phyloP scores from a whole-genome alignment of 1,139 yeast species.

The Kodamaea derodonti region DNA sequence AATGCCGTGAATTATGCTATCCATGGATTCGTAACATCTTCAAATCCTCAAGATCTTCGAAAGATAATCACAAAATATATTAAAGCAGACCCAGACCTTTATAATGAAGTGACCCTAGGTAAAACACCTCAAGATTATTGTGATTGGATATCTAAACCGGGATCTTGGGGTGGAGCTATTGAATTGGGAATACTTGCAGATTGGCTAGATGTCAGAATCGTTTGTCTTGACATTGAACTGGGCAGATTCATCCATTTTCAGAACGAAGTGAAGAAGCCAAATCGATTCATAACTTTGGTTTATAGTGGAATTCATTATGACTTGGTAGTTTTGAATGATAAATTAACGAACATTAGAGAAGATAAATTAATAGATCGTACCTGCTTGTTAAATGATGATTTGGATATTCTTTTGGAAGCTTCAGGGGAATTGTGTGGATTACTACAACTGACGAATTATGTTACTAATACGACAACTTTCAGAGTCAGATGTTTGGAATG shows the following conservation, averaged over 20 bases:
- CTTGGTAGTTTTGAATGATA: conserved; percentile 44
- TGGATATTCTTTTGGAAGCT: conserved; percentile 27
- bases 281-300: conserved; percentile 49
- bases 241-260: conserved; percentile 55
- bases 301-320: conserved; percentile 81
- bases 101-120: conserved; percentile 60
- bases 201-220: conserved; percentile 50
- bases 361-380: conserved; percentile 9
- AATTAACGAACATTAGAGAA: conserved; percentile 15
- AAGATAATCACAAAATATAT: conserved; percentile 46
- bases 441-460: conserved; percentile 52
- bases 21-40: conserved; percentile 22
- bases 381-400: conserved; percentile 13
- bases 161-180: conserved; percentile 86
- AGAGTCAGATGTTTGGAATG: conserved; percentile 59
- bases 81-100: conserved; percentile 37
- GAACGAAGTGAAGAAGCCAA: conserved; percentile 25
- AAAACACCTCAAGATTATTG: conserved; percentile 48
- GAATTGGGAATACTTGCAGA: conserved; percentile 65
- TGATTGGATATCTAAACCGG: conserved; percentile 57
- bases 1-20: conserved; percentile 61
- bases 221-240: conserved; percentile 67
- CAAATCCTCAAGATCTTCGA: conserved; percentile 42
- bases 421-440: conserved; percentile 39
- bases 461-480: conserved; percentile 66